phyloP scores from a whole-genome alignment of 768 basidiomycete genomes.

The Mycena alexandri region DNA sequence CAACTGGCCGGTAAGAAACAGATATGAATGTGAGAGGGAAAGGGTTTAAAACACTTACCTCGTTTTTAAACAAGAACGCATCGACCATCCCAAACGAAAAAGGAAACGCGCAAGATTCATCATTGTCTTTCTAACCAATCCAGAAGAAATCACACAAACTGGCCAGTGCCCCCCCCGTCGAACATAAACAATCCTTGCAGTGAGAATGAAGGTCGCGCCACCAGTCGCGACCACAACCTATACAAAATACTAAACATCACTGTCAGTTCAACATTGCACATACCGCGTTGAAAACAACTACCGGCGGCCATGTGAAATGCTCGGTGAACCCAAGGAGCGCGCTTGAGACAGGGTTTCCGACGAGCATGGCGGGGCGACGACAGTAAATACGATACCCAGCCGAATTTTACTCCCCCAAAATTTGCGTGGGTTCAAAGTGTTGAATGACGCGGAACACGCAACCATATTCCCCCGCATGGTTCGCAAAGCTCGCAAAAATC shows the following conservation, averaged over 20 bases:
- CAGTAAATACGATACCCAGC: conserved; percentile 16
- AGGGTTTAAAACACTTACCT: too few species aligned
- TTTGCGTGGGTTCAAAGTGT: neutral
- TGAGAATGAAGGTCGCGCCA: conserved; percentile 8
- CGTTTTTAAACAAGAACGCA: too few species aligned
- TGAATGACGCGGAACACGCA: neutral
- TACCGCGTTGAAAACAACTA: conserved; percentile 16
- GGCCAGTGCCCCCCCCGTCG: conserved; percentile 4
- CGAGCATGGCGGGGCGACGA: conserved; percentile 29
- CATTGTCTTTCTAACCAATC: too few species aligned
- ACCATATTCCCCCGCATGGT: conserved; percentile 16
- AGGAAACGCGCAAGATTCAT: too few species aligned
- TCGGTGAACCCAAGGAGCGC: neutral
- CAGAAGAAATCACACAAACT: neutral
- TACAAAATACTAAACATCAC: neutral
- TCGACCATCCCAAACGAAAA: too few species aligned
- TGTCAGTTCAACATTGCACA: neutral
- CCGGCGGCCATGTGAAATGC: conserved; percentile 10
- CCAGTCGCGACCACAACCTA: conserved; percentile 14
- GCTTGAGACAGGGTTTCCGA: conserved; percentile 17
- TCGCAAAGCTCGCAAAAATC: conserved; percentile 19
- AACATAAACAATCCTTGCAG: conserved; percentile 10
- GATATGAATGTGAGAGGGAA: too few species aligned
- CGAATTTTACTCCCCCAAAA: neutral
- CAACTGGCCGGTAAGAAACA: too few species aligned